phyloP scores from a whole-genome alignment of 345 rosid genomes.

The Euphorbia pulcherrima region DNA sequence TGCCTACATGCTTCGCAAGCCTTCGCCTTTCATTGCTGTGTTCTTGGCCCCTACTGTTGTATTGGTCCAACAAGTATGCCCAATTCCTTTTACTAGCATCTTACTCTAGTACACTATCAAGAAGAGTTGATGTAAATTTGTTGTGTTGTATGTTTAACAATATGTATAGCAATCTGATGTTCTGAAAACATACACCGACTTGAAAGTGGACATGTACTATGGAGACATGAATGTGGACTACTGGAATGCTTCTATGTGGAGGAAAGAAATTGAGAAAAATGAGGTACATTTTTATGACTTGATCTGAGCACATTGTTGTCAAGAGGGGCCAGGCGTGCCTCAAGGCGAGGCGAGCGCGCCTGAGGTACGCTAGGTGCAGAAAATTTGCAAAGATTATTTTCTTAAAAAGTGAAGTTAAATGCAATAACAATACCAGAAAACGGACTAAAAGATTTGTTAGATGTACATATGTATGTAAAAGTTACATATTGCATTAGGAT shows the following conservation, averaged over 20 bases:
- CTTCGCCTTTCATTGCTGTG: constrained; percentile 61
- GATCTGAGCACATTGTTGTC: no score
- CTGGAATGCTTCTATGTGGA: constrained; percentile 65
- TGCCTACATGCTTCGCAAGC: constrained; percentile 69
- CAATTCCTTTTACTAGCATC: not conserved
- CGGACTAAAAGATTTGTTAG: no score
- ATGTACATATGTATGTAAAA: no score
- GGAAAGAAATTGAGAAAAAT: constrained; percentile 18
- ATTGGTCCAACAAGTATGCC: constrained; percentile 61
- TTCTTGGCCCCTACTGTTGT: constrained; percentile 93
- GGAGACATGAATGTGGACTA: constrained; percentile 81
- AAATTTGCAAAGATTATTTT: no score
- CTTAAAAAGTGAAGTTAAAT: constrained; percentile 9
- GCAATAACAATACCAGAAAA: no score
- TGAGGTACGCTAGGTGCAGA: no score
- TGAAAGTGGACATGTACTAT: constrained; percentile 66
- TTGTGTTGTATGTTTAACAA: no score
- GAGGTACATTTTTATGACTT: not conserved
- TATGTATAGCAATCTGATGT: constrained; percentile 88
- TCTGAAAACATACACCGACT: constrained; percentile 58
- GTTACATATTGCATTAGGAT: no score
- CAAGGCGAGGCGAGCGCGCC: no score
- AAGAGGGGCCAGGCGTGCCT: no score
- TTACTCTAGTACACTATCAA: not conserved
- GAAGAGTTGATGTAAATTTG: not conserved